Conservation (phyloP, 192 early-diverging fungal genomes). For the Gaertneriomyces semiglobifer region DNA sequence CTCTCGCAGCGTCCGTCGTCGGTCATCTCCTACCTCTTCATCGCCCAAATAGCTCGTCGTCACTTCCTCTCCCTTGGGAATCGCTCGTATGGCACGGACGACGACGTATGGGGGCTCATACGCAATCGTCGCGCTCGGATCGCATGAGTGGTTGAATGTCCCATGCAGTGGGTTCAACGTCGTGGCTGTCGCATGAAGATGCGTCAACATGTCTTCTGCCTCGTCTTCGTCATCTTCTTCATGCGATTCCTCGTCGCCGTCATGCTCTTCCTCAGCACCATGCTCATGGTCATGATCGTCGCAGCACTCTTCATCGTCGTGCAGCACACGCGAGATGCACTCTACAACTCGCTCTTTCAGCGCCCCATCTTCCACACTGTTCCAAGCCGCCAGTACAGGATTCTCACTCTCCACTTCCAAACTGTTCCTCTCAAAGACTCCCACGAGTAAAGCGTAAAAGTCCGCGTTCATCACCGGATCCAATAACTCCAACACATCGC, state of each 20-base stretch:
- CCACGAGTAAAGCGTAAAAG: slow-evolving; percentile 31
- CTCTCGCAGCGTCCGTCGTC: too few relatives aligned
- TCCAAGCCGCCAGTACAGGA: too few relatives aligned
- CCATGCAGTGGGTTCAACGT: slow-evolving; percentile 24
- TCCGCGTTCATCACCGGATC: slow-evolving; percentile 16
- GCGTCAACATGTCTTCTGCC: slow-evolving; percentile 11
- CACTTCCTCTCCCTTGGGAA: slow-evolving; percentile 29
- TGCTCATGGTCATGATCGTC: slow-evolving; percentile 26
- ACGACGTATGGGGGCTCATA: slow-evolving; percentile 16
- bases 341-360: too few relatives aligned
- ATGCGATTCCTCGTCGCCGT: not conserved
- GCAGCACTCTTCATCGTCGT: not conserved
- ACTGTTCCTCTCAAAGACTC: slow-evolving; percentile 33
- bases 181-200: slow-evolving; percentile 20
- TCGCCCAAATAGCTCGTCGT: slow-evolving; percentile 29
- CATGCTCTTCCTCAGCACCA: slow-evolving; percentile 13
- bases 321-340: too few relatives aligned
- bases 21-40: slow-evolving; percentile 9
- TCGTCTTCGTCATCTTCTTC: slow-evolving; percentile 5
- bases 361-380: too few relatives aligned
- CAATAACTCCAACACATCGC: not conserved
- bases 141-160: slow-evolving; percentile 36
- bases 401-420: slow-evolving; percentile 9
- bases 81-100: slow-evolving; percentile 20
- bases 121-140: slow-evolving; percentile 30